Evolutionary conservation across 345 rosid genomes (phyloP).

Genomic region (Lepidium aucheri): DNA sequence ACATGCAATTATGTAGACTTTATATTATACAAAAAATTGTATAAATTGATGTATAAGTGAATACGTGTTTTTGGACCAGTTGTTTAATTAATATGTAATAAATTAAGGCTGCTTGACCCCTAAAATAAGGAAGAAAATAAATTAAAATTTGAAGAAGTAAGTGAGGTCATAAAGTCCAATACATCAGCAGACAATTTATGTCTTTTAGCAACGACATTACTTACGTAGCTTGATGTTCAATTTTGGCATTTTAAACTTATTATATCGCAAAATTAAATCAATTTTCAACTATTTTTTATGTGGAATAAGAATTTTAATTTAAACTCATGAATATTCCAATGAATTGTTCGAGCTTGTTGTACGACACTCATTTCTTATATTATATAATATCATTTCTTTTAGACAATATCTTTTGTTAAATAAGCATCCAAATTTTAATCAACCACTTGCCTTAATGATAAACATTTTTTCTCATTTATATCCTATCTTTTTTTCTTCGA

Average conservation of each 20-base stretch:
- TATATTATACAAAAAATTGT: not conserved
- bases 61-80: constrained; percentile 13
- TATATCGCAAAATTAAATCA: too few relatives aligned
- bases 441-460: too few relatives aligned
- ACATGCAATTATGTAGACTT: not conserved
- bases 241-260: constrained; percentile 19
- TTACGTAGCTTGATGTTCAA: constrained; percentile 29
- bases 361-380: not conserved
- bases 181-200: constrained; percentile 32
- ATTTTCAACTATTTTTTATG: constrained; percentile 21
- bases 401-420: not conserved
- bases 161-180: constrained; percentile 26
- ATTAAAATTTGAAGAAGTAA: not conserved
- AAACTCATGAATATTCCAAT: constrained; percentile 30
- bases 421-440: not conserved
- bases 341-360: constrained; percentile 12
- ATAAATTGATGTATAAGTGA: not conserved
- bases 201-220: constrained; percentile 22
- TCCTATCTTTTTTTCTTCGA: too few relatives aligned
- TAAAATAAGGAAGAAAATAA: constrained; percentile 17
- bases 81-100: not conserved
- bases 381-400: not conserved
- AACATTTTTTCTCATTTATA: too few relatives aligned
- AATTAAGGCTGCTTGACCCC: constrained; percentile 20
- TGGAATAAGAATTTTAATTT: constrained; percentile 1